These are phyloP conservation scores for Cicer pinnatifidum DNA, from an alignment of 306 rosid species.

Conservation along the genomic window DNA sequence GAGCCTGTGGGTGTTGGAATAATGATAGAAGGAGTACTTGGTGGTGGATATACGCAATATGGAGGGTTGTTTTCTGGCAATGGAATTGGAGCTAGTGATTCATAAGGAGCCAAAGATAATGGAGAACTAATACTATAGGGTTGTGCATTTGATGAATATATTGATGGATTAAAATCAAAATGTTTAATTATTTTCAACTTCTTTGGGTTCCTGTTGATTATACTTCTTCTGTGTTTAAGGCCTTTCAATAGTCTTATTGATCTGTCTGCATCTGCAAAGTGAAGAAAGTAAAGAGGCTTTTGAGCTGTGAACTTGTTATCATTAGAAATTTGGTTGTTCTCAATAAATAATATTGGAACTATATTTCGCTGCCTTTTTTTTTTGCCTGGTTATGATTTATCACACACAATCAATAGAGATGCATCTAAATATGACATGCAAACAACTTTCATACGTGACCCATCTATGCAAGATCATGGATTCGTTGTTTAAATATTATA, in stretches of 20 bases:
- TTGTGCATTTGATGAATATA: slow-evolving; percentile 55
- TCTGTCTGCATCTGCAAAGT: slow-evolving; percentile 61
- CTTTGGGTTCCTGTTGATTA: slow-evolving; percentile 51
- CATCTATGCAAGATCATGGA: slow-evolving; percentile 36
- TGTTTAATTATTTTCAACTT: slow-evolving; percentile 57
- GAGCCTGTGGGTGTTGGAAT: slow-evolving; percentile 56
- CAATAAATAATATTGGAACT: slow-evolving; percentile 27
- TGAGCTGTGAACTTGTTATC: background rate
- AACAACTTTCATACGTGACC: slow-evolving; percentile 11
- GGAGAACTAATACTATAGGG: slow-evolving; percentile 78
- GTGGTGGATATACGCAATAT: slow-evolving; percentile 69
- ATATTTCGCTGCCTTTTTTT: background rate
- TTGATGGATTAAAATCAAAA: slow-evolving; percentile 50
- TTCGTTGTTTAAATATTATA: slow-evolving; percentile 22
- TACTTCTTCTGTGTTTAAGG: slow-evolving; percentile 49
- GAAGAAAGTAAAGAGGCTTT: slow-evolving; percentile 17
- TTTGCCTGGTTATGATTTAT: background rate
- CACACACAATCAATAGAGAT: background rate
- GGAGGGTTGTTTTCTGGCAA: slow-evolving; percentile 64
- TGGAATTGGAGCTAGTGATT: slow-evolving; percentile 68
- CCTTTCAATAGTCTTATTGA: slow-evolving; percentile 50
- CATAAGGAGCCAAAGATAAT: slow-evolving; percentile 74
- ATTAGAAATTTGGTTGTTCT: background rate
- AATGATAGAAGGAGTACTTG: slow-evolving; percentile 54
- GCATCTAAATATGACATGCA: slow-evolving; percentile 4